Base-by-base conservation (phyloP, 345 rosid species). In the Moricandia moricandioides region DNA sequence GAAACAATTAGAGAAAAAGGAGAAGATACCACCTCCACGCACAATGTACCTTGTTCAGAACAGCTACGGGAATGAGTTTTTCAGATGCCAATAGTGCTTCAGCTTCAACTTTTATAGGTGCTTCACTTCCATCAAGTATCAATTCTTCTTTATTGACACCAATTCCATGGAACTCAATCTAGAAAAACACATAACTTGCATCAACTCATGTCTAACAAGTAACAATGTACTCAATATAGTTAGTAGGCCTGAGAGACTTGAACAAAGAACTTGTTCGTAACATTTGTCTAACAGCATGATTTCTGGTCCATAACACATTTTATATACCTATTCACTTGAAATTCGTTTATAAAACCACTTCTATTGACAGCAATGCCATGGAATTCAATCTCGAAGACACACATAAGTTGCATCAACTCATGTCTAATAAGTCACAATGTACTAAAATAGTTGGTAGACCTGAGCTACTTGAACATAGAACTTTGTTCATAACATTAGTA, bases 111-210 rank as follows among this genome's bases (percentile, higher is more conserved):
- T 92, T 90, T 71, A 84, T 69, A 47, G 99, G 99, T 69, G 97
- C 96, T 69, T 92, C 99, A 83, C 99, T 95, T 70, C 98, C 98
- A 82, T 95, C 94, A 49, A 95, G 98, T 65, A 92, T 58, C 51
- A 92, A 82, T 67, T 95, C 96, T 69, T 89, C 91, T 83, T 85
- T 88, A 69, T 82, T 79, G 74, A 95, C 72, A 67, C 78, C 86
- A 79, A 95, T 90, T 66, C 99, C 99, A 80, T 90, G 98, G 82
- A 95, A 95, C 64, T 31, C 78, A 58, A 95, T 85, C 99, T 95
- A 70, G 30, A 65, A 68, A 79, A 66, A 69, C 68, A 79, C 1
- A 54, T 39, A 69, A 57, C 45, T 72, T 67, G 24, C 24, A 7
- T 78, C 51, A 78, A 67, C 34, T 26, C 66, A 37, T 18, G 45